phyloP scores from a whole-genome alignment of 1,284 basidiomycete species.

The Pyrrhoderma lamaoense region DNA sequence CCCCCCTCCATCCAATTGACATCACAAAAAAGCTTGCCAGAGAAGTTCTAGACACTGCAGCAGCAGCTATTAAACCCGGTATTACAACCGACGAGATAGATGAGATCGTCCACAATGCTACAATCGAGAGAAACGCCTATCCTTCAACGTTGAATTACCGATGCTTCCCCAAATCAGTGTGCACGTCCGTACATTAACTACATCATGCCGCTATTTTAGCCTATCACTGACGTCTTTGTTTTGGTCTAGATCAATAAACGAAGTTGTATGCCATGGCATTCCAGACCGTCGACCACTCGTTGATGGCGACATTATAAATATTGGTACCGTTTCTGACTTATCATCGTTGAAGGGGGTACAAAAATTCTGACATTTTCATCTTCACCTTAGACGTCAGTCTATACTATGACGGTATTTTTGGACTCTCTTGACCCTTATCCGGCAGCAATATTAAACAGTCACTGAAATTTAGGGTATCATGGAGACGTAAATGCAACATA shows the following conservation, averaged over 20 bases:
- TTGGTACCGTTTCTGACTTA: constrained; percentile 46
- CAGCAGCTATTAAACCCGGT: constrained; percentile 79
- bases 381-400: constrained; percentile 46
- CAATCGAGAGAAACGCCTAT: constrained; percentile 87
- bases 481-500: constrained; percentile 88
- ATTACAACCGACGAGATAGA: constrained; percentile 96
- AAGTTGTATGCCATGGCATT: constrained; percentile 96
- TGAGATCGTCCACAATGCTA: constrained; percentile 90
- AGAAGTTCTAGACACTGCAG: constrained; percentile 89
- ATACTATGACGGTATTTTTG: constrained; percentile 58
- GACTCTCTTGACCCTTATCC: neutral
- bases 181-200: constrained; percentile 65
- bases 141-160: constrained; percentile 94
- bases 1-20: constrained; percentile 16
- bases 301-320: constrained; percentile 92
- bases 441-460: constrained; percentile 1
- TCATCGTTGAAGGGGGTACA: no score
- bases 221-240: constrained; percentile 1
- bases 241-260: constrained; percentile 74
- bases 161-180: constrained; percentile 91
- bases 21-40: constrained; percentile 62
- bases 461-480: constrained; percentile 60
- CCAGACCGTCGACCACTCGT: constrained; percentile 81
- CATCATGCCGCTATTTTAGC: neutral
- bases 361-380: no score